A percentile compares a stretch with the other conserved stretches of the same genome.
These are phyloP conservation scores for Lasiosphaeria ovina DNA, from an alignment of 495 filamentous ascomycete genomes.

Conservation along the genomic window DNA sequence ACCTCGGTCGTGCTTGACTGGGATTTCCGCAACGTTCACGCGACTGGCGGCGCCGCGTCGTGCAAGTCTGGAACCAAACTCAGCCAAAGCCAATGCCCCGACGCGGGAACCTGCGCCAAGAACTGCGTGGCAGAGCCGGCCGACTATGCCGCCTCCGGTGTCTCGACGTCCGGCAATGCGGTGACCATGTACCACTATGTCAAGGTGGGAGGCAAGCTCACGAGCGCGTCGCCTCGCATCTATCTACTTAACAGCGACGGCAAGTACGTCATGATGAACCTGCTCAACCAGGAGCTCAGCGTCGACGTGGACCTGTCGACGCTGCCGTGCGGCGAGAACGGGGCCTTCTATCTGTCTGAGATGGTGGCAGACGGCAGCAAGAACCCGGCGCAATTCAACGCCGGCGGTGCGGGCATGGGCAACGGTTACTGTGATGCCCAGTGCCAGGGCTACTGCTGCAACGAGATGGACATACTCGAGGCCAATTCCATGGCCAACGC, in stretches of 20 bases:
- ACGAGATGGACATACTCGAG: constrained; percentile 73
- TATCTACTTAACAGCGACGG: constrained; percentile 55
- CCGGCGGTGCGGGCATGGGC: constrained; percentile 67
- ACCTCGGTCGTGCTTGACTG: constrained; percentile 60
- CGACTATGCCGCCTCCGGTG: constrained; percentile 44
- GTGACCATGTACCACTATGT: constrained; percentile 58
- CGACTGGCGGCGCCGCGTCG: constrained; percentile 5
- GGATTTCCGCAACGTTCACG: constrained; percentile 22
- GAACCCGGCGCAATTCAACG: constrained; percentile 53
- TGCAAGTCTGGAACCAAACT: constrained; percentile 52
- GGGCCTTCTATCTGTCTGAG: constrained; percentile 65
- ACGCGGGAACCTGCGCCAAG: constrained; percentile 42
- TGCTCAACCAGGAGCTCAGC: constrained; percentile 62
- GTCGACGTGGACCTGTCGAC: constrained; percentile 69
- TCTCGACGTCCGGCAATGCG: constrained; percentile 41
- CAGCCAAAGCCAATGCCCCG: constrained; percentile 49
- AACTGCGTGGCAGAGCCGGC: constrained; percentile 52
- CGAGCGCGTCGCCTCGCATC: constrained; percentile 59
- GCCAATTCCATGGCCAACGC: constrained; percentile 60
- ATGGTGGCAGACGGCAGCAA: constrained; percentile 65
- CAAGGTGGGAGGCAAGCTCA: constrained; percentile 33
- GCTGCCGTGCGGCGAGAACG: constrained; percentile 69
- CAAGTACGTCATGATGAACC: constrained; percentile 58
- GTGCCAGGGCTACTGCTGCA: constrained; percentile 67
- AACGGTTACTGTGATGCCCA: constrained; percentile 80